phyloP scores from a whole-genome alignment of 2,329 filamentous ascomycete species.

The Penicillium sumatraense region DNA sequence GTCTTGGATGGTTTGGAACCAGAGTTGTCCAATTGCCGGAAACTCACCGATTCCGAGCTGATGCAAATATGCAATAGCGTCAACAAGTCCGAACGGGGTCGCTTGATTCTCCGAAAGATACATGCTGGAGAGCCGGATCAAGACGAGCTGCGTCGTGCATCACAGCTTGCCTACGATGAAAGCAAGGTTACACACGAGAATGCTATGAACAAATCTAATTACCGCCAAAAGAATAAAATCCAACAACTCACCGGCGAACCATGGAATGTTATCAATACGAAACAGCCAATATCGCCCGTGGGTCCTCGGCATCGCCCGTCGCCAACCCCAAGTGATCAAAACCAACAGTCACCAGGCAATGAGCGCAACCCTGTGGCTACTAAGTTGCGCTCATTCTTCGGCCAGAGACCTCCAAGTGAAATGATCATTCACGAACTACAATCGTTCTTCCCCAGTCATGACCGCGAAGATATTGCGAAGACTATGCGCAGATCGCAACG shows the following conservation, averaged over 20 bases:
- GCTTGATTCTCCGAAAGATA: constrained; percentile 90
- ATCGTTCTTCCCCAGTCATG: constrained; percentile 95
- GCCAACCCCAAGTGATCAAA: constrained; percentile 30
- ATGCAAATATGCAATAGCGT: constrained; percentile 89
- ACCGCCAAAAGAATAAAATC: constrained; percentile 82
- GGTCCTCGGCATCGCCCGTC: constrained; percentile 41
- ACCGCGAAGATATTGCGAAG: constrained; percentile 91
- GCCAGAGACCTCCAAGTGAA: constrained; percentile 90
- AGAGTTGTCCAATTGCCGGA: constrained; percentile 77
- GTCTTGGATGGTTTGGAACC: constrained; percentile 84
- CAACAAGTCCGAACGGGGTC: constrained; percentile 81
- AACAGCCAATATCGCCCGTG: constrained; percentile 82
- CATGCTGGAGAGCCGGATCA: constrained; percentile 87
- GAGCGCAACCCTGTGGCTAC: constrained; percentile 41
- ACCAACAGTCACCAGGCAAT: constrained; percentile 29
- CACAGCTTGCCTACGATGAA: constrained; percentile 88
- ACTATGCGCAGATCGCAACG: constrained; percentile 91
- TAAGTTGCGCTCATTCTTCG: constrained; percentile 72
- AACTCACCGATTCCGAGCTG: constrained; percentile 83
- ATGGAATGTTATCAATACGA: constrained; percentile 71
- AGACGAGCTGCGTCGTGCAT: constrained; percentile 83
- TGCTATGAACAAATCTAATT: constrained; percentile 65
- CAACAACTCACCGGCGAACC: constrained; percentile 87
- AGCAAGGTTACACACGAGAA: constrained; percentile 72
- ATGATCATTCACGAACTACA: constrained; percentile 95